A percentile compares a stretch with the other conserved stretches of the same genome.
Evolutionary conservation across 805 yeast species (phyloP).

Genomic region (Tetrapisispora arboricola): DNA sequence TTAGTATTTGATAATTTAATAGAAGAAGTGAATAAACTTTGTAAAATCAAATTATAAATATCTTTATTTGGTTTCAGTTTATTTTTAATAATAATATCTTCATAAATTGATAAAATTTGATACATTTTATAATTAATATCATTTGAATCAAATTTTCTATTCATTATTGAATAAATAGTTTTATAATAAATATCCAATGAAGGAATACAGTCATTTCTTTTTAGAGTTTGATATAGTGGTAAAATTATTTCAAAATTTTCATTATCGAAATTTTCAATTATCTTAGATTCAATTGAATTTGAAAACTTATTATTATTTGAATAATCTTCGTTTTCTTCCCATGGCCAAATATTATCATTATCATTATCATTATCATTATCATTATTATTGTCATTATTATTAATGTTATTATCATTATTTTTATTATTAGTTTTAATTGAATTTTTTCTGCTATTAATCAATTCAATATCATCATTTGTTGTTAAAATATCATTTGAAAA

Average conservation of each 20-base stretch:
- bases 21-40: conserved; percentile 42
- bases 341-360: conserved; percentile 7
- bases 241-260: conserved; percentile 30
- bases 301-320: conserved; percentile 26
- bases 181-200: conserved; percentile 42
- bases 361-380: not conserved
- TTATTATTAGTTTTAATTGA: not conserved
- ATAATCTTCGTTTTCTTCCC: conserved; percentile 27
- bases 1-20: conserved; percentile 27
- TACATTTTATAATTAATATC: conserved; percentile 53
- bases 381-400: no score
- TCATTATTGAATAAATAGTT: conserved; percentile 44
- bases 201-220: conserved; percentile 38
- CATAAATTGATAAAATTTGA: conserved; percentile 53
- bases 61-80: conserved; percentile 44
- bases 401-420: not conserved
- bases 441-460: not conserved
- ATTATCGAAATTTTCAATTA: conserved; percentile 17
- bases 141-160: conserved; percentile 41
- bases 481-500: conserved; percentile 1
- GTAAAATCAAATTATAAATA: conserved; percentile 45
- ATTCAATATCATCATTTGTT: not conserved
- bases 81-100: conserved; percentile 44
- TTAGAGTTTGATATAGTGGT: conserved; percentile 32
- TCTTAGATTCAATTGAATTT: conserved; percentile 25